A percentile compares a stretch with the other conserved stretches of the same genome.
phyloP scores from a whole-genome alignment of 2,329 filamentous ascomycete species.

The Cladophialophora bantiana region DNA sequence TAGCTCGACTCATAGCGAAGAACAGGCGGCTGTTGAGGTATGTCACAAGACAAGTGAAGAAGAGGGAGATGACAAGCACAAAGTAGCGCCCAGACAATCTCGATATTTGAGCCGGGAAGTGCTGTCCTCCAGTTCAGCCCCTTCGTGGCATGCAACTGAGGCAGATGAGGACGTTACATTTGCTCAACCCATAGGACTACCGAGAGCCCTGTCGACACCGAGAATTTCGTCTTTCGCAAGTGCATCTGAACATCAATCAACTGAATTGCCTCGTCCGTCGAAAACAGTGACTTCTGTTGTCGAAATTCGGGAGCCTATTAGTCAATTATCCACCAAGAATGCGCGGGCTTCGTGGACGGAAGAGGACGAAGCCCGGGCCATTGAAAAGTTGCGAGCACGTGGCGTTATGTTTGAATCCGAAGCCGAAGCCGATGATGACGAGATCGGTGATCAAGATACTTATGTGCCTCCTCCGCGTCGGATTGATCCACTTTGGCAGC shows the following conservation, averaged over 20 bases:
- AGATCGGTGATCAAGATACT: slow-evolving; percentile 7
- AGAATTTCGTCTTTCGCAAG: background rate
- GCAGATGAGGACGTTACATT: background rate
- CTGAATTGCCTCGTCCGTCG: background rate
- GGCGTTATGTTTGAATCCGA: slow-evolving; percentile 33
- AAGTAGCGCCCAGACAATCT: background rate
- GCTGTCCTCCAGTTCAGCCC: background rate
- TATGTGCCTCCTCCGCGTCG: background rate
- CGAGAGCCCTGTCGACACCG: background rate
- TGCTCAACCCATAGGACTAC: background rate
- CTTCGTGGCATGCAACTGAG: background rate
- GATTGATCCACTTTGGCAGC: slow-evolving; percentile 22
- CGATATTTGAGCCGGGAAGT: background rate
- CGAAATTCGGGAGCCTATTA: background rate
- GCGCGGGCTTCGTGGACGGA: background rate
- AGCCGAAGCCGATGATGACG: slow-evolving; percentile 30
- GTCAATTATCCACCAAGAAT: background rate
- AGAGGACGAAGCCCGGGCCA: slow-evolving; percentile 22
- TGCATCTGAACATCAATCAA: background rate
- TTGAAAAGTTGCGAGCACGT: slow-evolving; percentile 24
- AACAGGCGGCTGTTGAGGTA: background rate
- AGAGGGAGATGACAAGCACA: background rate
- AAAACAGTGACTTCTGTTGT: background rate
- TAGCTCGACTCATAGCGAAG: background rate
- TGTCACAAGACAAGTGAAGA: background rate